Percentiles rank a stretch among this genome's conserved stretches.
Conservation (phyloP, 345 rosid species). For the Citrus unshiu region DNA sequence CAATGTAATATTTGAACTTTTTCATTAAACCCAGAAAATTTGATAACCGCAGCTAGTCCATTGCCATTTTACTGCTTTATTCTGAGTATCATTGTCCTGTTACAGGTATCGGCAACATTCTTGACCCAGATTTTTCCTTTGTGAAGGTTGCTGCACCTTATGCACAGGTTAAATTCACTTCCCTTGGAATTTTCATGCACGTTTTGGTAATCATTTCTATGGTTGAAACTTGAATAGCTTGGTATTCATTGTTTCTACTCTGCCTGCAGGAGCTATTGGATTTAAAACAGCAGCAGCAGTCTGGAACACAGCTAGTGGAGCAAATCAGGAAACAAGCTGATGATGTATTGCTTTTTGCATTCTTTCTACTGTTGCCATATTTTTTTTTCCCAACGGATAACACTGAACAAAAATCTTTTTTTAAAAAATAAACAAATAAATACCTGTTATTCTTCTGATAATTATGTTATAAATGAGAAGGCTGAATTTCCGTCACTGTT, state of each 20-base stretch:
- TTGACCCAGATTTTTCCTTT: constrained; percentile 82
- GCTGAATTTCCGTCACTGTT: neutral
- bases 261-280: constrained; percentile 78
- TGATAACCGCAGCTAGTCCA: neutral
- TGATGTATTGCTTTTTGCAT: constrained; percentile 46
- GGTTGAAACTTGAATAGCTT: neutral
- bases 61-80: neutral
- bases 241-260: neutral
- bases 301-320: constrained; percentile 68
- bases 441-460: neutral
- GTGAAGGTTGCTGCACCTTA: constrained; percentile 91
- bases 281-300: constrained; percentile 39
- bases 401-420: neutral
- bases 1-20: neutral
- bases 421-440: neutral
- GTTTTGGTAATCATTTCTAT: neutral
- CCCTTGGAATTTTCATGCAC: neutral
- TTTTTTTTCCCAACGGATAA: neutral
- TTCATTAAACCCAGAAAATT: neutral
- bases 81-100: constrained; percentile 10
- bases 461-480: neutral
- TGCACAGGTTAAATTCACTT: constrained; percentile 57
- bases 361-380: neutral
- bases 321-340: constrained; percentile 86
- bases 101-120: constrained; percentile 84